phyloP scores from a whole-genome alignment of 495 filamentous ascomycete genomes.

The Penicillium chermesinum region DNA sequence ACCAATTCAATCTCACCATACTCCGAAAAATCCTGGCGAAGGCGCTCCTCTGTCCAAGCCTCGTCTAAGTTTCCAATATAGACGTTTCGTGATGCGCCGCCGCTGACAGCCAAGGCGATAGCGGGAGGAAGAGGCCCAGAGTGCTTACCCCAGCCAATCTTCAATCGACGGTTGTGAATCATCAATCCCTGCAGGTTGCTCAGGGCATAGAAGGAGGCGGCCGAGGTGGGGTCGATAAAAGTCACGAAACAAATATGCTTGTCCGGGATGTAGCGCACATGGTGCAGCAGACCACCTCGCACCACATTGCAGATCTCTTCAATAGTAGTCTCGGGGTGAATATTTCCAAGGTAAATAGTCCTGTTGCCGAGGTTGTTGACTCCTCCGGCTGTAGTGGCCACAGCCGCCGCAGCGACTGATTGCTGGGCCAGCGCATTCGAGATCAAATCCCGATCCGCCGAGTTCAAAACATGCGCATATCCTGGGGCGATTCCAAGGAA shows the following conservation, averaged over 20 bases:
- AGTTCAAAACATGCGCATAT: conserved; percentile 92
- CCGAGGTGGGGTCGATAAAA: conserved; percentile 97
- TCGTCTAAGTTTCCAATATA: conserved; percentile 98
- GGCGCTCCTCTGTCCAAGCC: conserved; percentile 90
- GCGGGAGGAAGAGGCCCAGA: conserved; percentile 94
- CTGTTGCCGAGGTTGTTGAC: conserved; percentile 96
- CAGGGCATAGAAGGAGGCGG: conserved; percentile 94
- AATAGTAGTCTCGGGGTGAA: conserved; percentile 96
- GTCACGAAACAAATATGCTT: conserved; percentile 99
- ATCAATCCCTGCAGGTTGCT: conserved; percentile 96
- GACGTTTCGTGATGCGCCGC: conserved; percentile 90
- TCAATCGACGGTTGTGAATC: conserved; percentile 96
- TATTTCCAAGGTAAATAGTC: conserved; percentile 97
- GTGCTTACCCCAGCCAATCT: conserved; percentile 99
- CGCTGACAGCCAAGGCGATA: conserved; percentile 92
- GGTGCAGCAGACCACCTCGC: conserved; percentile 85
- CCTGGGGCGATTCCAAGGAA: conserved; percentile 98
- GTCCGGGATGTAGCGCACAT: conserved; percentile 98
- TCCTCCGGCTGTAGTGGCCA: conserved; percentile 91
- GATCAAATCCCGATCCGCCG: conserved; percentile 91
- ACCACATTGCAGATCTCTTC: conserved; percentile 99
- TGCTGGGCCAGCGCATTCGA: conserved; percentile 94
- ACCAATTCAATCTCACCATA: conserved; percentile 98
- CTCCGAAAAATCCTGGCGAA: conserved; percentile 95
- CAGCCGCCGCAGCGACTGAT: conserved; percentile 92